These are phyloP conservation scores for Solanum sparsipilum DNA, from an alignment of 257 asterid species.

Conservation along the genomic window DNA sequence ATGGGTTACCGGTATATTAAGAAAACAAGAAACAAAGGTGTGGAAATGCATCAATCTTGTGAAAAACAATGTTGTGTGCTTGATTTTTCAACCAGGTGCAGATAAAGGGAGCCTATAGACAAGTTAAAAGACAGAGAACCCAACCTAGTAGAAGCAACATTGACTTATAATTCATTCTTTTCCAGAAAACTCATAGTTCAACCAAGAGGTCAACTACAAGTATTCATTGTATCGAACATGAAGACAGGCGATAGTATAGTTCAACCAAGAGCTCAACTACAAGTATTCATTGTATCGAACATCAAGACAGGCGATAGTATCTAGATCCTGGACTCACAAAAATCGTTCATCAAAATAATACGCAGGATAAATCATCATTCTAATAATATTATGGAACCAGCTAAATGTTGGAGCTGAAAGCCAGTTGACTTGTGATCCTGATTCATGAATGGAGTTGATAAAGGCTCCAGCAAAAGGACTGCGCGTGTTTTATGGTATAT, in stretches of 20 bases:
- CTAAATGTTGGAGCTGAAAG: neutral
- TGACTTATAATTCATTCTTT: neutral
- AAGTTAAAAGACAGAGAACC: neutral
- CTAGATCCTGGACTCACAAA: neutral
- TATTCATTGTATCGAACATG: neutral
- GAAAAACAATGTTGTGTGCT: neutral
- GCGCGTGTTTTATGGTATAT: neutral
- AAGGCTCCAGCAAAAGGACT: neutral
- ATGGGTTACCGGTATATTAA: neutral
- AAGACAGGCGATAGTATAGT: neutral
- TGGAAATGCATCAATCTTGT: neutral
- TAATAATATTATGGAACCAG: neutral
- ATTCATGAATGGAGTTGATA: neutral
- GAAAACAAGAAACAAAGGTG: neutral
- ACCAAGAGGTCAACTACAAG: neutral
- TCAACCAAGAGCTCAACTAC: neutral
- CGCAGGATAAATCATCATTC: neutral
- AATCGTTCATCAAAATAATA: neutral
- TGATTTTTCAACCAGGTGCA: neutral
- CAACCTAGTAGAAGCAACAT: neutral
- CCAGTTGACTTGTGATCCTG: neutral
- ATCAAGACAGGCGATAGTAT: neutral
- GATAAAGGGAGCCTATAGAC: neutral
- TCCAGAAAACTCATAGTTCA: neutral
- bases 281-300: neutral